A percentile compares a stretch with the other conserved stretches of the same genome.
phyloP scores from a whole-genome alignment of 257 asterid genomes.

The Echites panduratus region DNA sequence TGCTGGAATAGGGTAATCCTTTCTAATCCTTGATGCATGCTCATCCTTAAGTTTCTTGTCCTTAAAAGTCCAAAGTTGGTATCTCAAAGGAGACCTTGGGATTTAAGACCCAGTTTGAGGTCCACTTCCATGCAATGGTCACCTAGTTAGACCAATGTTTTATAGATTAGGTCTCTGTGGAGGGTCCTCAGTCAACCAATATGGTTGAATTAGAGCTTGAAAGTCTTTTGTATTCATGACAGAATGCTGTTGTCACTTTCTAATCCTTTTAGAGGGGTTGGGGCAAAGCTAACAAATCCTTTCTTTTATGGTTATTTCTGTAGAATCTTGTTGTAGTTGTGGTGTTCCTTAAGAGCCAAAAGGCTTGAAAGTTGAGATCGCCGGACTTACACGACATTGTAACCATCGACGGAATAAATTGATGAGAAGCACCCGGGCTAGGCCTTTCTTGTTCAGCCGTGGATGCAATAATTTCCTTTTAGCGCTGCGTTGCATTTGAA shows the following conservation, averaged over 20 bases:
- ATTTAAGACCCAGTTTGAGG: background rate
- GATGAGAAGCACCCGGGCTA: background rate
- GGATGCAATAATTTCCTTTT: background rate
- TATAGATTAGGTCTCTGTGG: background rate
- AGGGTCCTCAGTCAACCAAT: background rate
- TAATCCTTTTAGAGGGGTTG: background rate
- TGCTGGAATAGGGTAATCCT: conserved; percentile 6
- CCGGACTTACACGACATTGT: background rate
- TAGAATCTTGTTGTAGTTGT: background rate
- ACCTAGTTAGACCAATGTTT: background rate
- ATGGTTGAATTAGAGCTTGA: background rate
- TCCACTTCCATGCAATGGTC: background rate
- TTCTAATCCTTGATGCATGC: conserved; percentile 4
- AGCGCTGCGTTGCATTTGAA: background rate
- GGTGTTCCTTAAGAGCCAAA: background rate
- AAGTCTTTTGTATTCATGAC: background rate
- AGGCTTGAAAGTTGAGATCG: background rate
- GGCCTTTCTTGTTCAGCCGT: background rate
- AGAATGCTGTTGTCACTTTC: background rate
- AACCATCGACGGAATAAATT: background rate
- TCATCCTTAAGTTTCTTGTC: background rate
- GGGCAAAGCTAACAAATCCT: background rate
- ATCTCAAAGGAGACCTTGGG: background rate
- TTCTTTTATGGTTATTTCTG: background rate
- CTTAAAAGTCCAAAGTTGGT: background rate